Base-by-base conservation (phyloP, 208 protist genomes). In the Trypanosoma boissoni region DNA sequence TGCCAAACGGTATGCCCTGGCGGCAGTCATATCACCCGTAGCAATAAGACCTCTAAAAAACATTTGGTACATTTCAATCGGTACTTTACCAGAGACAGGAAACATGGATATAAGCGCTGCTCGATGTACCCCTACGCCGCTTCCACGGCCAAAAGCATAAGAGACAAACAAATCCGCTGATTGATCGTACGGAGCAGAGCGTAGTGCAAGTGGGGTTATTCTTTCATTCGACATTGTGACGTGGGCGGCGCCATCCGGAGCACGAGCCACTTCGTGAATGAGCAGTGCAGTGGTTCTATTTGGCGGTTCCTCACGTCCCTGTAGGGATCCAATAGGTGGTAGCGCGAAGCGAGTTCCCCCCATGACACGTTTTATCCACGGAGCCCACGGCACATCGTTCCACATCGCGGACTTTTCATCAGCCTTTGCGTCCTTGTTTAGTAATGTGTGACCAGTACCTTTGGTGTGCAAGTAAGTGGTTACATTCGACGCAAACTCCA, bases 141-240 rank as follows among this genome's bases (percentile, higher is more conserved):
- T 72, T 23, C 56, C 56, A 49, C 58, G 58, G 41, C 57, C 58
- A 26, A 57, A 7, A 28, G 58, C 58, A 32, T 72, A 45, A 3
- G 58, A 64, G 4, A 72, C 65, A 64, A 72, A 72, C 6, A 72
- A 32, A 56, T 68, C 63, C 37, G 63, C 10, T 21, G 32, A 23
- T 56, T 61, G 53, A 49, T 60, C 55, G 34, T 55, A 68, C 9
- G 63, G 43, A 18, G 37, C 12, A 8, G 1, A 21, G 1, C 12
- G 16, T 16, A 32, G n/a, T n/a, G n/a, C n/a, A n/a, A n/a, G n/a
- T n/a, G n/a, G n/a, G n/a, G n/a, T n/a, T n/a, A n/a, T n/a, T n/a
- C n/a, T n/a, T n/a, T n/a, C n/a, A n/a, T n/a, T n/a, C n/a, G n/a
- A n/a, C n/a, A n/a, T n/a, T n/a, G n/a, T n/a, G n/a, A n/a, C n/a